Base-by-base conservation (phyloP, 768 basidiomycete genomes). In the Chalciporus pseudorubinellus region DNA sequence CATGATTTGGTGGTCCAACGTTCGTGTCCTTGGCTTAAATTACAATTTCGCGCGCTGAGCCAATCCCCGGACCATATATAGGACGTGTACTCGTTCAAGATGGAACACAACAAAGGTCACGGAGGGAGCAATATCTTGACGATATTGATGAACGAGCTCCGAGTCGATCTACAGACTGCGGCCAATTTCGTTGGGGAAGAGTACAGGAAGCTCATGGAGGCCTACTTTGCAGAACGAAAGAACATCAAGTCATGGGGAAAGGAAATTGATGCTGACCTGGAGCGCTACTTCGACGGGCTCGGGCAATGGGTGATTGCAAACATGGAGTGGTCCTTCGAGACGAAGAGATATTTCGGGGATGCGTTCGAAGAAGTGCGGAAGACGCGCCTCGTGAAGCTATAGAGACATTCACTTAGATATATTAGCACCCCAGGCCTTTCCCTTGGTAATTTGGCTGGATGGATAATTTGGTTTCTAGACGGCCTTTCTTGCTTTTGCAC, bases 21-120 rank as follows among this genome's bases (percentile, higher is more conserved):
- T 87, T 53, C 66, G 79, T 68, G 19, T 26, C 26, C 42, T 39
- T 46, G 19, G 19, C 39, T 20, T 31, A n/a, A 28, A 21, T 4
- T n/a, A 45, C 33, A 20, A 18, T 16, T 7, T 33, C 13, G 9
- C 14, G 33, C 44, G 39, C 24, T 50, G 54, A 59, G 41, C 6
- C 29, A 39, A 20, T 13, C 19, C 19, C n/a, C 26, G 31, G 20
- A 40, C 12, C 38, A 29, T 47, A 53, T 44, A 40, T 59, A 85
- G 85, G 84, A 88, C 53, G 67, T 87, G 14, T 86, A 85, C 60
- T 86, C 83, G 8, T 88, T 87, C 67, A 81, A 85, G 65, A 81
- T 84, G 78, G 85, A 89, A 59, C 82, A 85, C 58, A 76, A 79
- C 45, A 79, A 79, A 58, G 87, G 84, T 18, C 78, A 81, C 46